Percentiles rank a stretch among this genome's conserved stretches.
These are phyloP conservation scores for Sequoiadendron giganteum DNA, from an alignment of 75 land plant genomes.

Conservation along the genomic window DNA sequence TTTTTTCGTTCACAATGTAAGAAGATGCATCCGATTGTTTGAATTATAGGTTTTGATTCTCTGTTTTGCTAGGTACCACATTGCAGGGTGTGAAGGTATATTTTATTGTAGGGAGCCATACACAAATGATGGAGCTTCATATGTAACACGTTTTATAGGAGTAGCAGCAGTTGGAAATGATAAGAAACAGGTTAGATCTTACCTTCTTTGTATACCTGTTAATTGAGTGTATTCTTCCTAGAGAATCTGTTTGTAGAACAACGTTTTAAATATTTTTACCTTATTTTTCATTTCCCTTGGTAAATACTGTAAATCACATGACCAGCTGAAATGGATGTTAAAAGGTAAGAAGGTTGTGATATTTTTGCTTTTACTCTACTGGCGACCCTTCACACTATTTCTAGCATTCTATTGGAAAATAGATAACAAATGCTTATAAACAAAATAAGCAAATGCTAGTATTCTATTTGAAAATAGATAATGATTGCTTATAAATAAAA, in stretches of 20 bases:
- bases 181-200: slow-evolving; percentile 73
- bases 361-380: no score
- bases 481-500: no score
- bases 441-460: no score
- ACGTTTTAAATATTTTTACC: background rate
- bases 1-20: background rate
- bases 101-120: slow-evolving; percentile 93
- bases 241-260: background rate
- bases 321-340: background rate
- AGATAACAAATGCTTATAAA: no score
- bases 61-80: slow-evolving; percentile 68
- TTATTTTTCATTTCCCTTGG: background rate
- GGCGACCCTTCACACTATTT: no score
- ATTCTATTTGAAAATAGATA: no score
- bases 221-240: background rate
- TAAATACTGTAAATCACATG: background rate
- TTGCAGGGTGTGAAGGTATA: slow-evolving; percentile 88
- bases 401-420: no score
- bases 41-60: background rate
- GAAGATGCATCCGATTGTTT: background rate
- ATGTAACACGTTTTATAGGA: slow-evolving; percentile 90
- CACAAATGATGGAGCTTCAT: slow-evolving; percentile 51
- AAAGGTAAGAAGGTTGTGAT: no score
- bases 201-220: background rate
- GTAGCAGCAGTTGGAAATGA: slow-evolving; percentile 95